Evolutionary conservation across 176 grass and related monocot species (phyloP), one percentile per base, ranked within the genome.

Genomic region (Bolboschoenus planiculmis): DNA sequence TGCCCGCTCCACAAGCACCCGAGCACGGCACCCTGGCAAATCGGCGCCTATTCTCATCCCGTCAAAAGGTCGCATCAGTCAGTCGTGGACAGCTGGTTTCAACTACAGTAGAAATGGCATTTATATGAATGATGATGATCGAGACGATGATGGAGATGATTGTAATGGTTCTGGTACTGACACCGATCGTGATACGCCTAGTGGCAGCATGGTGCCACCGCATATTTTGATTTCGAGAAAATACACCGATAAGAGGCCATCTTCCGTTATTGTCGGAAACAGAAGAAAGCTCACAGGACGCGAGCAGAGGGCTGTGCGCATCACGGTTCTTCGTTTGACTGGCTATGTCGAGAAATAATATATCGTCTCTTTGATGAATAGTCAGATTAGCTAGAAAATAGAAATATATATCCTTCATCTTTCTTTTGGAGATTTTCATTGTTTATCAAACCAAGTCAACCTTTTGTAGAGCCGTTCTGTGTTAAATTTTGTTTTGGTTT

Each of bases 231-330:
- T 83, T 0, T 83, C 75, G 0, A 58, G 82, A 42, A 80, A 85
- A 78, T 54, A 78, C 4, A 53, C 30, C 1, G 81, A 83, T 0
- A 81, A 79, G 66, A 88, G 82, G 85, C 44, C 72, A 33, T 88
- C 85, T 13, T 95, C 92, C 65, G 90, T 98, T 82, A 91, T 87
- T 67, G 37, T 84, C 33, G 95, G 95, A 6, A 90, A 88, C 26
- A 92, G 95, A 13, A 84, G 95, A 82, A 98, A 92, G 61, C 92
- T 98, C 82, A 98, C 95, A 87, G 95, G 95, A 7, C 53, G 88
- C 13, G 92, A 98, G 85, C 92, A 95, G 27, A 61, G 81, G 2
- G 83, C 85, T 11, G 78, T 90, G 56, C 87, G 95, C 30, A 95
- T 89, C 82, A 64, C 83, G 34, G 83, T 91, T 14, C 95, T 98